Percentiles rank a stretch among this genome's conserved stretches.
Conservation (phyloP, 2,329 filamentous ascomycete species). For the Macrophomina phaseolina region DNA sequence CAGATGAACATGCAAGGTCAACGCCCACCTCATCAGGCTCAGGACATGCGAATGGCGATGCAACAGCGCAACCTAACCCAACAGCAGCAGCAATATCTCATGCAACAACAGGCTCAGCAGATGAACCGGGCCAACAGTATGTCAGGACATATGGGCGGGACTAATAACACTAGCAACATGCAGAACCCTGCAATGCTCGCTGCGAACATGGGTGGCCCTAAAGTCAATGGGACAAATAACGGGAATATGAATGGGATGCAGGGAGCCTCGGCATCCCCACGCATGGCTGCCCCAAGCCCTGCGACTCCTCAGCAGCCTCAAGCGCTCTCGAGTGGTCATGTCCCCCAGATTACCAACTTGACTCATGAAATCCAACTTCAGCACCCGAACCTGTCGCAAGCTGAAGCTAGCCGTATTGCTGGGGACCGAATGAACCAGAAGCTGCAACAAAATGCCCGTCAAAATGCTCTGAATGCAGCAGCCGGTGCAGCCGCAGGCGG, state of each 20-base stretch:
- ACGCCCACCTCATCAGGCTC: slow-evolving; percentile 53
- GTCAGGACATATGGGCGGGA: slow-evolving; percentile 7
- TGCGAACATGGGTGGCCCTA: slow-evolving; percentile 13
- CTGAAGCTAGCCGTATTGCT: slow-evolving; percentile 20
- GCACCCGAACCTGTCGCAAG: slow-evolving; percentile 17
- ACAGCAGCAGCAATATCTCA: slow-evolving; percentile 30
- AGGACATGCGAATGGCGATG: slow-evolving; percentile 48
- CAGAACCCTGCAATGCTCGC: slow-evolving; percentile 18
- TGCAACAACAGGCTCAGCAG: slow-evolving; percentile 31
- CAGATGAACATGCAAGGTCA: slow-evolving; percentile 64
- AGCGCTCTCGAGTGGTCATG: slow-evolving; percentile 26
- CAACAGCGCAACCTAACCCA: slow-evolving; percentile 37
- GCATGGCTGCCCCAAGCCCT: slow-evolving; percentile 3
- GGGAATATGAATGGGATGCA: slow-evolving; percentile 24
- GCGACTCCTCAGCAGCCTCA: slow-evolving; percentile 21
- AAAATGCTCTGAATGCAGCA: slow-evolving; percentile 41
- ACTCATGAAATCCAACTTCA: slow-evolving; percentile 23
- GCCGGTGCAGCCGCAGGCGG: slow-evolving; percentile 29
- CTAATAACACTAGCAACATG: slow-evolving; percentile 8
- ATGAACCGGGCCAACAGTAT: slow-evolving; percentile 24
- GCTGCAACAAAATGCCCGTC: slow-evolving; percentile 14
- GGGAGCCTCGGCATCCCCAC: slow-evolving; percentile 22
- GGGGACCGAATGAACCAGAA: slow-evolving; percentile 24
- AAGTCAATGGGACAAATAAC: slow-evolving; percentile 16
- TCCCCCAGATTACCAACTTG: slow-evolving; percentile 26